Percentiles rank a stretch among this genome's conserved stretches.
These are phyloP conservation scores for Zymoseptoria ardabiliae DNA, from an alignment of 2,329 filamentous ascomycete genomes.

Conservation along the genomic window DNA sequence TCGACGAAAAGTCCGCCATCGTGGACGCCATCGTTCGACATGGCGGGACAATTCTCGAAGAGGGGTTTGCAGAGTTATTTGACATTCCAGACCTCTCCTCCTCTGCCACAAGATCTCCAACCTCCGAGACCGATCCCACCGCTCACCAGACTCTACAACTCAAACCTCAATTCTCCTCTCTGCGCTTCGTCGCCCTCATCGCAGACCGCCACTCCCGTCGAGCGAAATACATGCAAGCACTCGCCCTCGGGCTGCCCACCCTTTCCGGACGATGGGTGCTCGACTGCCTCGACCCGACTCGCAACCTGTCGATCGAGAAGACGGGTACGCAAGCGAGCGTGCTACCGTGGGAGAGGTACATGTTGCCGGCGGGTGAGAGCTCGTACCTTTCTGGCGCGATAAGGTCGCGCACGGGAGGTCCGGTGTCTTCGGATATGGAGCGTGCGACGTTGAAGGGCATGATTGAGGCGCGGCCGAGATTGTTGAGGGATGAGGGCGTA, in stretches of 20 bases:
- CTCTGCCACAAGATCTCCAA: conserved; percentile 19
- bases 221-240: conserved; percentile 87
- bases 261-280: conserved; percentile 75
- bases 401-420: conserved; percentile 61
- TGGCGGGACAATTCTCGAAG: conserved; percentile 63
- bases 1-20: conserved; percentile 51
- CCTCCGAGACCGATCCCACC: background rate
- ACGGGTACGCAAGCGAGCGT: conserved; percentile 45
- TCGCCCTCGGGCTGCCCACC: conserved; percentile 83
- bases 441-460: conserved; percentile 50
- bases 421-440: conserved; percentile 48
- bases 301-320: conserved; percentile 10
- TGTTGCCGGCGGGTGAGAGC: conserved; percentile 79
- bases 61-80: conserved; percentile 79
- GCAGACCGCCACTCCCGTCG: conserved; percentile 80
- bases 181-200: conserved; percentile 78
- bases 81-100: conserved; percentile 35
- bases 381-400: conserved; percentile 67
- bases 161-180: conserved; percentile 41
- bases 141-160: conserved; percentile 35
- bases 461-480: conserved; percentile 40
- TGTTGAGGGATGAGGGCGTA: conserved; percentile 54
- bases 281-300: conserved; percentile 51
- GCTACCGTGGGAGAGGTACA: conserved; percentile 70
- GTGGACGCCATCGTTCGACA: conserved; percentile 58